Evolutionary conservation across 163 green algal genomes (phyloP).

Genomic region (Chlamydomonas reinhardtii): DNA sequence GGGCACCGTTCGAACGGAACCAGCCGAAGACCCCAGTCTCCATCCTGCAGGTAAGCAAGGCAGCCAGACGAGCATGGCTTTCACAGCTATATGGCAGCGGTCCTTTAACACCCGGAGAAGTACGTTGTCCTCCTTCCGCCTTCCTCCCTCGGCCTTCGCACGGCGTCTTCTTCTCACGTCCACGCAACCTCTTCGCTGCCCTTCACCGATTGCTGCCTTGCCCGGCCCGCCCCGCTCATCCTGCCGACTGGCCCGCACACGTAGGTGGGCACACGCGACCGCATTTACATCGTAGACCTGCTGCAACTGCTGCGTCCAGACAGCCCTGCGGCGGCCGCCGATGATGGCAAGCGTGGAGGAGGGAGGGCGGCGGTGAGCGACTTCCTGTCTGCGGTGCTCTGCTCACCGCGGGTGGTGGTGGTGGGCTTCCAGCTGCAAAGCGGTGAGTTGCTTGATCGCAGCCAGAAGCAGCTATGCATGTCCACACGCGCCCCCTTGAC

Average conservation of each 20-base stretch:
- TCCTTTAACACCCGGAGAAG: no score
- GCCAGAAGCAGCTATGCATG: background rate
- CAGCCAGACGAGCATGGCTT: background rate
- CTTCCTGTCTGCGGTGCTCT: slow-evolving; percentile 38
- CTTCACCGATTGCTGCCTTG: no score
- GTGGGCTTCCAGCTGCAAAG: slow-evolving; percentile 47
- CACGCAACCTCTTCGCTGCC: no score
- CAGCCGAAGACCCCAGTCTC: slow-evolving; percentile 28
- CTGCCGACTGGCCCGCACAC: no score
- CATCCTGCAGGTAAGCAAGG: slow-evolving; percentile 47
- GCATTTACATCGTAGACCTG: slow-evolving; percentile 51
- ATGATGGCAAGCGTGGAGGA: no score
- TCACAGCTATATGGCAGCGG: background rate
- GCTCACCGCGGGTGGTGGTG: background rate
- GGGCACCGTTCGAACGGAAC: slow-evolving; percentile 43
- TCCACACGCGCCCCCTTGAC: no score
- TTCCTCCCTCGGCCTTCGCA: no score
- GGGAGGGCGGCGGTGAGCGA: background rate
- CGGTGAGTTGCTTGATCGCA: background rate
- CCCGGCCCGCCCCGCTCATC: no score
- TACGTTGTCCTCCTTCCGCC: no score
- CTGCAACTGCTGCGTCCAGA: slow-evolving; percentile 23
- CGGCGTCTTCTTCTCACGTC: no score
- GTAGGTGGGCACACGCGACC: slow-evolving; percentile 22
- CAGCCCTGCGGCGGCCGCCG: background rate